Evolutionary conservation across 2,329 filamentous ascomycete genomes (phyloP), one percentile per base, ranked within the genome.

Genomic region (Colletotrichum camelliae): DNA sequence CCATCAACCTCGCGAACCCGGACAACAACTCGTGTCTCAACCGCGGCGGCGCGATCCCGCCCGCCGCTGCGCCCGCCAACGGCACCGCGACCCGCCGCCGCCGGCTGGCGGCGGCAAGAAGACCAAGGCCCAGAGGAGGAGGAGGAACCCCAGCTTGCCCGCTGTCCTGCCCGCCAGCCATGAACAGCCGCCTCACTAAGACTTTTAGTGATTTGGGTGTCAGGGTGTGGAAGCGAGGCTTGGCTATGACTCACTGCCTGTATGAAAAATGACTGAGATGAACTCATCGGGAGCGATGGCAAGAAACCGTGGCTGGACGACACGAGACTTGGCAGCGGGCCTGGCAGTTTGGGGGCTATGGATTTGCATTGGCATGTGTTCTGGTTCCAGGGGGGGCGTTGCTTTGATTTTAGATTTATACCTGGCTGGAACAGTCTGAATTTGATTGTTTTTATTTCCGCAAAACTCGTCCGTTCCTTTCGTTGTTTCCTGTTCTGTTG

Each of bases 391-490:
- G 7, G 1, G 24, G 15, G 72, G 55, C 52, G 33, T 65, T 73
- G 2, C 18, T 37, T 37, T 55, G 29, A 52, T 24, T 13, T 64
- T 65, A 24, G 13, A 69, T 31, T 67, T 65, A 69, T 65, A 69
- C 64, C 74, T 69, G 74, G 70, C 74, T 74, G 65, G 74, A 69
- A 69, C 70, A 69, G 74, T 66, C 69, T 21, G 18, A 65, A 71
- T 55, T 43, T 21, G 27, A 52, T 33, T 24, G n/a, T 52, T 52
- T 70, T 62, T 33, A 31, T 58, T 35, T 67, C 7, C 7, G 37
- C 16, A 24, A 57, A 6, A 0, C 10, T 55, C 8, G 3, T 7
- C 13, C 1, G 5, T 31, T 10, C 4, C 5, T n/a, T 31, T 4
- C 1, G 2, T 1, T 7, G 16, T 21, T 3, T 4, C 27, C 2